Evolutionary conservation across 805 yeast species (phyloP), one percentile per base, ranked within the genome.

Genomic region (Myxozyma kluyveri): DNA sequence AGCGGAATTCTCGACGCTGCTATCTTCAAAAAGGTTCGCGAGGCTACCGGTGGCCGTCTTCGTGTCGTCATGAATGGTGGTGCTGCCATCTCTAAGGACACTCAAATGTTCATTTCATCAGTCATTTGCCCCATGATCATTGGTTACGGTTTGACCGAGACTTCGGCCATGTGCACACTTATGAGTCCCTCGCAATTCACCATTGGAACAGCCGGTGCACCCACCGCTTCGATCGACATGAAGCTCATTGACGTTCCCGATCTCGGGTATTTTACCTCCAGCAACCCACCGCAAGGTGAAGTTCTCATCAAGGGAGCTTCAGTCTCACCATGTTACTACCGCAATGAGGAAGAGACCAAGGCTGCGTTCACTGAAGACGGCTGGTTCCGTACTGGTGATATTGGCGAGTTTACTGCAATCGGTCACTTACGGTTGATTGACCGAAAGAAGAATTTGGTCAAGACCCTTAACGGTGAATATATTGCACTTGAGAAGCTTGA

Each of bases 321-420:
- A 42, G 85, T 93, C 44, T 75, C 83, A 32, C 72, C 78, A 26
- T 89, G 86, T 65, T 93, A 93, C 72, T 93, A 77, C 75, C 80
- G 82, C 69, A 90, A 91, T 69, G 83, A 80, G 53, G 75, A 81
- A 66, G 98, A 90, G 72, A 91, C 96, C 18, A 69, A 74, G 43
- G 80, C 70, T 18, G 87, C 95, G 0, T 82, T 86, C 64, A 76
- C 82, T 48, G 86, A 84, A 55, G 90, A 86, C 63, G 95, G 90
- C 22, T 93, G 97, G 97, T 93, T 93, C 76, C 78, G 75, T 67
- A 93, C 98, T 31, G 99, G 99, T 70, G 99, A 93, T 70, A 88
- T 93, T 70, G 96, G 91, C 67, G 89, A 88, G 75, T 88, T 96
- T 95, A 78, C 90, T 39, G 55, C 81, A 24, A 77, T 75, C 59